Evolutionary conservation across 331 rosid species (phyloP), one percentile per base, ranked within the genome.

Genomic region (Malus hybrid): DNA sequence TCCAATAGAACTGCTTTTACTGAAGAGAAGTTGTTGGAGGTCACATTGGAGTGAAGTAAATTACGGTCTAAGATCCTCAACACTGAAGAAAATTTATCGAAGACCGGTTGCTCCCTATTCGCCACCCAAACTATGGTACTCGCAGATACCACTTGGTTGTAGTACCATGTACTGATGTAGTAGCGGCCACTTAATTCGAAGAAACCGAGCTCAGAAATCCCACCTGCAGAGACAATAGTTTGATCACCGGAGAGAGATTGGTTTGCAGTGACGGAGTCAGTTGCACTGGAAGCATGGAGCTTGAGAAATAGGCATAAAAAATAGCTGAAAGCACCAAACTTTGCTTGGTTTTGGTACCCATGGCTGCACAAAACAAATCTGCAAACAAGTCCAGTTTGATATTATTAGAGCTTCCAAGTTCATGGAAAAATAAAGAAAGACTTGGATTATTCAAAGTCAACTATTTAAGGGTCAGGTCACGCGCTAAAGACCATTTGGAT

Each of bases 161-260:
- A 80, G 88, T 84, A 85, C 93, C 91, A 90, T 1, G 84, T 82
- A 72, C 93, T 83, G 80, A 88, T 67, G 72, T 88, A 90, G 80
- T 79, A 83, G 32, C 83, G 68, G 7, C 50, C 84, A 82, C 89
- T 87, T 78, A 81, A 81, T 2, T 5, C 78, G 84, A 83, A 87
- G 90, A 90, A 90, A 72, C 96, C 96, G 11, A 90, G 29, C 44
- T 63, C 88, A 30, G 84, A 90, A 53, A 6, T 16, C 1, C 70
- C 91, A 28, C 32, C 72, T 3, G 80, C 5, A 5, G 92, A 90
- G 32, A 73, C 19, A 15, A 87, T 75, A 26, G 89, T 87, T 75
- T 84, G 87, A n/a, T 82, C 84, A 2, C 92, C 90, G 1, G 86
- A 75, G 56, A 88, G 88, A 52, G 86, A 6, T 69, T 81, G 81